Evolutionary conservation across 352 stramenopile species (phyloP), one percentile per base, ranked within the genome.

Genomic region (Lagenidium sp.): DNA sequence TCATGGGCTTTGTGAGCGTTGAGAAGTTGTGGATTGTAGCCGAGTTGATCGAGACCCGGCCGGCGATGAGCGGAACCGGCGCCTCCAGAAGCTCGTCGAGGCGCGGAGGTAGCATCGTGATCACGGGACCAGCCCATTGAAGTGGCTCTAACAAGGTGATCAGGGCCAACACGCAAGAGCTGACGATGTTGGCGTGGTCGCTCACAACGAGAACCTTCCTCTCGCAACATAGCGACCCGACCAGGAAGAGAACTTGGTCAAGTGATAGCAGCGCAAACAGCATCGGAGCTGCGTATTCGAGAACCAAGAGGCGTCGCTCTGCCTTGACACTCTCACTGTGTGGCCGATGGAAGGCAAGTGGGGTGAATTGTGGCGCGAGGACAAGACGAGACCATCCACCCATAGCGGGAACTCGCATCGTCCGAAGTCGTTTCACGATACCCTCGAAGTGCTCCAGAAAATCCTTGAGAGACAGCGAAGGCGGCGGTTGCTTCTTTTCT

Each of bases 191-290:
- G 22, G 82, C 76, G 37, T 91, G 71, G 41, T 82, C 62, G 2
- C 73, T 86, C 4, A 88, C 71, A 13, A 91, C 60, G 30, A 91
- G 61, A 7, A 91, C 68, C 54, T 87, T 88, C 24, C 64, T 57
- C 44, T 91, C 79, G 13, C 71, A 86, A 48, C 79, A 88, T 4
- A 91, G 35, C 42, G 68, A 87, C 0, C 79, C 76, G 10, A 88
- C 50, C 11, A 91, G 57, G 20, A 91, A 85, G 1, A 88, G 55
- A 22, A 91, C 69, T 44, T 88, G 79, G 36, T 91, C 79, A 8
- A 91, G 60, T 1, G 75, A 84, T 2, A 91, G 66, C 26, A 85
- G 38, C 2, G 73, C 72, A 44, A 91, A 88, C 2, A 88, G 62
- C 25, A 66, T 70, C 5, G 79, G 71, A 0, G 75, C 73, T 19